phyloP scores from a whole-genome alignment of 2,329 filamentous ascomycete genomes.

The Geosmithia flava region DNA sequence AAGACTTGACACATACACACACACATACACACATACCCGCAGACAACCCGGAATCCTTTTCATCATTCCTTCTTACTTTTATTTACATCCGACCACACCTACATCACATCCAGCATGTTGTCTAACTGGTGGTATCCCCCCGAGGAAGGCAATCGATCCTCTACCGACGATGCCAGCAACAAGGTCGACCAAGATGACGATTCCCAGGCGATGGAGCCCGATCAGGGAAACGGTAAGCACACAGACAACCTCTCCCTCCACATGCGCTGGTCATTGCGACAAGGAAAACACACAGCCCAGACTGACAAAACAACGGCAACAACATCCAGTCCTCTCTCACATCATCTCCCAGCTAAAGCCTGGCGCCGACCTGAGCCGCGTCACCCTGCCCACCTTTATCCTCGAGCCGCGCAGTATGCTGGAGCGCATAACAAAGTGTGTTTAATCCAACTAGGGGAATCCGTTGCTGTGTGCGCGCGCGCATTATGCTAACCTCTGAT shows the following conservation, averaged over 20 bases:
- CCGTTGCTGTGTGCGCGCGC: not conserved
- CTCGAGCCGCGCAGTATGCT: conserved; percentile 96
- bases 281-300: not conserved
- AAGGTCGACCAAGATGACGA: conserved; percentile 46
- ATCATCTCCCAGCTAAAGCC: conserved; percentile 96
- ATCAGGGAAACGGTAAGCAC: conserved; percentile 80
- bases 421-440: conserved; percentile 95
- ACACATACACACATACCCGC: not conserved
- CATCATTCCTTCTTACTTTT: not conserved
- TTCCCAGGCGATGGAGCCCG: conserved; percentile 73
- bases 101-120: conserved; percentile 18
- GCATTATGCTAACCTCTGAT: conserved; percentile 1
- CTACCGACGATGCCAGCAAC: conserved; percentile 36
- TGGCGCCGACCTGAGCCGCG: conserved; percentile 86
- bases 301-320: too few species aligned
- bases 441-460: too few species aligned
- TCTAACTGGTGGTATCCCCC: conserved; percentile 26
- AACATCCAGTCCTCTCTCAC: conserved; percentile 67
- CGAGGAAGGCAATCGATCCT: conserved; percentile 34
- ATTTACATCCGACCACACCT: not conserved
- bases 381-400: conserved; percentile 94
- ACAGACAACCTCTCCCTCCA: not conserved
- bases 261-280: not conserved
- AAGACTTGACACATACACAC: not conserved
- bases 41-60: not conserved